phyloP scores from a whole-genome alignment of 768 basidiomycete species.

The Inosperma sp. region DNA sequence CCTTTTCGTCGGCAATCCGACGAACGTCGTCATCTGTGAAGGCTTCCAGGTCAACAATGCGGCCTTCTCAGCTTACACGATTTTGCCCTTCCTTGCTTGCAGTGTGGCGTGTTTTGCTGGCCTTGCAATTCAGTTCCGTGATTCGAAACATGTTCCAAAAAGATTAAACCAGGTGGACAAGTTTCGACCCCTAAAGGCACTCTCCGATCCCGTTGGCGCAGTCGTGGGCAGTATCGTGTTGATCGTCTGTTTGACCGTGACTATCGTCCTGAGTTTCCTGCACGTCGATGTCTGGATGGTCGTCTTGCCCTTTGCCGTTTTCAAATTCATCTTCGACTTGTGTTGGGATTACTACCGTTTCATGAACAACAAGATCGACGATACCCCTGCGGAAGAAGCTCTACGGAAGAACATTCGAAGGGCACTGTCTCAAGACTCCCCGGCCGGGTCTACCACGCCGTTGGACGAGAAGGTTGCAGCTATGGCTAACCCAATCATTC shows the following conservation, averaged over 20 bases:
- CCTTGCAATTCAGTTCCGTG: constrained; percentile 56
- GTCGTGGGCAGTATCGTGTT: constrained; percentile 70
- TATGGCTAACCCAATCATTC: too few species aligned
- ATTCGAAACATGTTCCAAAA: constrained; percentile 47
- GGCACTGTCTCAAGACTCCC: too few species aligned
- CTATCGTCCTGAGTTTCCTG: constrained; percentile 73
- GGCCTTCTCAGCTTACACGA: constrained; percentile 77
- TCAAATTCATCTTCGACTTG: constrained; percentile 68
- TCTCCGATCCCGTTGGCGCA: constrained; percentile 73
- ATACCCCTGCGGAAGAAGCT: too few species aligned
- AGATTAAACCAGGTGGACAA: constrained; percentile 33
- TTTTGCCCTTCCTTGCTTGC: constrained; percentile 73
- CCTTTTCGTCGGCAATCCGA: constrained; percentile 84
- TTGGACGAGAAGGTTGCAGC: too few species aligned
- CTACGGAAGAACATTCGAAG: too few species aligned
- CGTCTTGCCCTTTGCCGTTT: constrained; percentile 70
- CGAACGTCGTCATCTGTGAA: constrained; percentile 89
- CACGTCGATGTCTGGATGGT: constrained; percentile 81
- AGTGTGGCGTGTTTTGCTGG: constrained; percentile 54
- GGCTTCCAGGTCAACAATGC: constrained; percentile 76
- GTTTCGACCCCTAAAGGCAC: constrained; percentile 51
- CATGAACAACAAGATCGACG: not conserved
- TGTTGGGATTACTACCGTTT: constrained; percentile 53
- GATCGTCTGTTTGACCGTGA: constrained; percentile 59
- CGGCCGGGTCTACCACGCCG: too few species aligned